Evolutionary conservation across 2,329 filamentous ascomycete genomes (phyloP), one percentile per base, ranked within the genome.

Genomic region (Sordariomycetes sp.): DNA sequence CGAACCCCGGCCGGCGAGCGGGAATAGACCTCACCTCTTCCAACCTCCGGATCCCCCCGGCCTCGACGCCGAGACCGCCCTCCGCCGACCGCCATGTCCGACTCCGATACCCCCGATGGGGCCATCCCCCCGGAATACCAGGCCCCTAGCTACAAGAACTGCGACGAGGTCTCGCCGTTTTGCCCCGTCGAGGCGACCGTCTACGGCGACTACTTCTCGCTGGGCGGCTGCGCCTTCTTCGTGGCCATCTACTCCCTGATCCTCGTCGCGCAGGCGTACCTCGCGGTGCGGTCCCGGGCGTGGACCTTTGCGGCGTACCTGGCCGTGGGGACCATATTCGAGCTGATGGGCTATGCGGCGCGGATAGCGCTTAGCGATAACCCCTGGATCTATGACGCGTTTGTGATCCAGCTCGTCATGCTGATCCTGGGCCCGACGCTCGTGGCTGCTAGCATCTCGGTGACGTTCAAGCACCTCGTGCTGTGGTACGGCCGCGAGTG

Each of bases 391-490:
- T 59, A 69, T 10, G 62, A 64, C 22, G 67, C 68, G 13, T 75
- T 75, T 60, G 68, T 70, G 36, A 62, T 72, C 2, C 72, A 76
- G 60, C 70, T 73, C 36, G 63, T 72, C 20, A 68, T 66, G 39
- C 65, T 76, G 0, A 67, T 75, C 15, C 63, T 76, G 5, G 69
- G 66, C 0, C 74, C 74, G 0, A 71, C 71, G 0, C 70, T 77
- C 53, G 64, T 74, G 3, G 72, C 74, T 1, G 74, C 74, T 6
- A 71, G 70, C 28, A 73, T 76, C 52, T 76, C 75, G 51, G 64
- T 77, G 22, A 75, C 72, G 0, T 66, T 76, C 32, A 75, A 76
- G 62, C 72, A 75, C 62, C 66, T 76, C 8, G 69, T 76, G 42
- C 60, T 74, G 7, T 70, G 71, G 62, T 71, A 73, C 42, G 74